These are phyloP conservation scores for Gracilaria vermiculophylla DNA, from an alignment of 23 red algal species.

Conservation along the genomic window DNA sequence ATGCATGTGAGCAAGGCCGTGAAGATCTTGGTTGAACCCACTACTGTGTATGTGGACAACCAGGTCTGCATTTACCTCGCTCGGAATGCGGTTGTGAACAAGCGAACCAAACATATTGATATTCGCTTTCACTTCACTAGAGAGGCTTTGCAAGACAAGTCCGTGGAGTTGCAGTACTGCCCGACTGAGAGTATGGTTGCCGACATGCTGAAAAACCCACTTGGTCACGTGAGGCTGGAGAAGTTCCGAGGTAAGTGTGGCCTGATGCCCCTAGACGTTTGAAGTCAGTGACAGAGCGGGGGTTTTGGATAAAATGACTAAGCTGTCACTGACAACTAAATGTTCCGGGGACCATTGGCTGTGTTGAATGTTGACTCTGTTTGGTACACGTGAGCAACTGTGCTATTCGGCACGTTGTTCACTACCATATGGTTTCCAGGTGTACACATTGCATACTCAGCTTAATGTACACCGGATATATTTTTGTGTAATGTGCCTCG, in stretches of 20 bases:
- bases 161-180: conserved; percentile 6
- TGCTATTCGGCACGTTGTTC: too few species aligned
- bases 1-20: not conserved
- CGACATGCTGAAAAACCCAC: conserved; percentile 19
- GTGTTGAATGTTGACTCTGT: not conserved
- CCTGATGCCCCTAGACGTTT: not conserved
- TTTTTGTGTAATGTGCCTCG: too few species aligned
- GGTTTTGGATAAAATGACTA: too few species aligned
- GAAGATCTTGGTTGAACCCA: not conserved
- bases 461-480: too few species aligned
- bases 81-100: not conserved
- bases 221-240: conserved; percentile 2
- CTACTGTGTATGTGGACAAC: conserved; percentile 24
- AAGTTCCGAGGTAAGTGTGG: conserved; percentile 19
- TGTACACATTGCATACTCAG: too few species aligned
- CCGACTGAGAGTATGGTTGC: not conserved
- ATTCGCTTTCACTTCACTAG: conserved; percentile 4
- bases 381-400: too few species aligned
- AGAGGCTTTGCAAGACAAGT: not conserved
- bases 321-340: too few species aligned
- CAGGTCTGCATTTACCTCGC: conserved; percentile 7
- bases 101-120: conserved; percentile 31
- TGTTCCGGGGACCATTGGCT: too few species aligned
- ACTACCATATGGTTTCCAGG: too few species aligned
- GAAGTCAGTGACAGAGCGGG: too few species aligned